Evolutionary conservation across 2,329 filamentous ascomycete species (phyloP), one percentile per base, ranked within the genome.

Genomic region (Chaetomium globosum): DNA sequence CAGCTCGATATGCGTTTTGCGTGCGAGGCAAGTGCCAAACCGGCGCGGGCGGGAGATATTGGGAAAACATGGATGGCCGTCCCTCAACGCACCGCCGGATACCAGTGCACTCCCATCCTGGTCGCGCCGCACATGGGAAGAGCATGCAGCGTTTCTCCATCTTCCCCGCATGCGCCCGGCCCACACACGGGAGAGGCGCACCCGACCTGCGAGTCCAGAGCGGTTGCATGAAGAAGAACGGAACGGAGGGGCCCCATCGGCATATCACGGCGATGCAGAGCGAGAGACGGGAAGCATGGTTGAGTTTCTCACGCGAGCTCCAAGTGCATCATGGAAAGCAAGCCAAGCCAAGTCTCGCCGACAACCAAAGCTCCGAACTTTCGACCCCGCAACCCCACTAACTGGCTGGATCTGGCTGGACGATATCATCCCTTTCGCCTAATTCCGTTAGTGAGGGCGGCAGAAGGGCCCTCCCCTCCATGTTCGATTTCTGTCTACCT

Each of bases 311-410:
- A 33, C 30, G 36, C 33, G 57, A 58, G 52, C 56, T 64, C 56
- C 28, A 31, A 33, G 30, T 58, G 63, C 63, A 57, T 56, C 46
- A 52, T 57, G 53, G 54, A 39, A 48, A 59, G 48, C 23, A 43
- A 31, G 55, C 48, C 43, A 23, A 31, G 46, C 52, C 23, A 12
- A 39, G 23, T n/a, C 28, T 43, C 57, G 52, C 58, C 43, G 57
- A 57, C 12, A 13, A 51, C 30, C 43, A 5, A 33, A 58, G 33
- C 54, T 33, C 30, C 64, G 26, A 33, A 59, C 26, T n/a, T 43
- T 33, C 23, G 53, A 68, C 70, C 70, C 68, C 67, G 70, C 69
- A 60, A 71, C 69, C 70, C 69, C 70, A 68, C 70, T 64, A 67
- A 48, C 26, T 31, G 43, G 53, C 67, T 64, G 48, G 56, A 63